Evolutionary conservation across 2,329 filamentous ascomycete genomes (phyloP).

Genomic region (Stachybotrys echinatus): DNA sequence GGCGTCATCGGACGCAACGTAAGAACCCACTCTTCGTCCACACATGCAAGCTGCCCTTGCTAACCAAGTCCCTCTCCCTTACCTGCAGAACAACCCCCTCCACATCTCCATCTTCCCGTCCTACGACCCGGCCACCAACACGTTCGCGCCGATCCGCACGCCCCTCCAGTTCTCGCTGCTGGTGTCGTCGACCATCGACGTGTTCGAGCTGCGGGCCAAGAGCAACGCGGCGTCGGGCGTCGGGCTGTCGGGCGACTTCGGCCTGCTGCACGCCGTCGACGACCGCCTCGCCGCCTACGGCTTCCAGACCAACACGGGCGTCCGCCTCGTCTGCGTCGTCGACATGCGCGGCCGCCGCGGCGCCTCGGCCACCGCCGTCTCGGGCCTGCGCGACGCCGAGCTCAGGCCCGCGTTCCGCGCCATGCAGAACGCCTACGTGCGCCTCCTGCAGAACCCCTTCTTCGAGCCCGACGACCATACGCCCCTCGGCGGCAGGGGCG

Average conservation of each 20-base stretch:
- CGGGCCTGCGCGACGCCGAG: conserved; percentile 79
- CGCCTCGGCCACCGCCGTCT: conserved; percentile 34
- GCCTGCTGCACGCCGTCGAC: conserved; percentile 87
- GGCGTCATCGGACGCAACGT: conserved; percentile 93
- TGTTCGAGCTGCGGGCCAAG: conserved; percentile 82
- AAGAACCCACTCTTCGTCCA: conserved; percentile 26
- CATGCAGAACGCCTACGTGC: conserved; percentile 87
- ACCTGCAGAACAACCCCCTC: conserved; percentile 93
- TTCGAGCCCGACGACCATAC: conserved; percentile 83
- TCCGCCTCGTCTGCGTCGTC: conserved; percentile 84
- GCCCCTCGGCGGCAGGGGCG: conserved; percentile 47
- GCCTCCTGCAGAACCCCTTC: conserved; percentile 88
- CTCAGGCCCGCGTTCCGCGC: conserved; percentile 86
- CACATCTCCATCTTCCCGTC: conserved; percentile 88
- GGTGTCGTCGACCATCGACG: conserved; percentile 84
- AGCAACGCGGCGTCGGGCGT: conserved; percentile 50
- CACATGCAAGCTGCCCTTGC: not conserved
- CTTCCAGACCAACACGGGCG: conserved; percentile 92
- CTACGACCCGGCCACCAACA: conserved; percentile 52
- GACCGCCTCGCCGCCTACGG: conserved; percentile 92
- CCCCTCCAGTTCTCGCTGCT: conserved; percentile 89
- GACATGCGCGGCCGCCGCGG: conserved; percentile 75
- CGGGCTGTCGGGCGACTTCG: conserved; percentile 73
- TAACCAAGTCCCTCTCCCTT: conserved; percentile 2
- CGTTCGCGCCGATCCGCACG: conserved; percentile 55